Evolutionary conservation across 257 asterid species (phyloP).

Genomic region (Solanum verrucosum): DNA sequence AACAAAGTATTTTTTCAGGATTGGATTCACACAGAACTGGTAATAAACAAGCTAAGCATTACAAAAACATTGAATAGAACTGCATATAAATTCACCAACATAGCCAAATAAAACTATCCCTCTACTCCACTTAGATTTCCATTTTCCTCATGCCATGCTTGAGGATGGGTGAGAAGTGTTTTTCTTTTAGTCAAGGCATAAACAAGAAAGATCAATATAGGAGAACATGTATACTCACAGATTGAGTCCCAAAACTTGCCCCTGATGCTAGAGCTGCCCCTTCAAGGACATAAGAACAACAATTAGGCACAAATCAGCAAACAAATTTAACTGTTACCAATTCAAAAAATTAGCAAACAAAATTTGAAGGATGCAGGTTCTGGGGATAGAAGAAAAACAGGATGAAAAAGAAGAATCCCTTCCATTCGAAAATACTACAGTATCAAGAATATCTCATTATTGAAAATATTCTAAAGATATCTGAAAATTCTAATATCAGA

Average conservation of each 20-base stretch:
- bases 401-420: neutral
- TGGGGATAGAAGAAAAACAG: neutral
- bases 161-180: neutral
- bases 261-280: constrained; percentile 83
- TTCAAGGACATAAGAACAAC: constrained; percentile 17
- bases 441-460: neutral
- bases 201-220: neutral
- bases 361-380: neutral
- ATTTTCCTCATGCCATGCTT: neutral
- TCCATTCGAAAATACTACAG: neutral
- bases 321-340: neutral
- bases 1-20: neutral
- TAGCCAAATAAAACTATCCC: neutral
- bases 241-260: constrained; percentile 65
- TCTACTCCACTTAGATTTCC: neutral
- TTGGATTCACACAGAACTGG: neutral
- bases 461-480: neutral
- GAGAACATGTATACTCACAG: constrained; percentile 45
- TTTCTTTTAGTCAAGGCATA: neutral
- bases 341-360: neutral
- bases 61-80: neutral
- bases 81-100: neutral
- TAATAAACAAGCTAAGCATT: neutral
- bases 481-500: neutral
- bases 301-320: neutral